Base-by-base conservation (phyloP, 306 rosid genomes). In the Arachis stenosperma region DNA sequence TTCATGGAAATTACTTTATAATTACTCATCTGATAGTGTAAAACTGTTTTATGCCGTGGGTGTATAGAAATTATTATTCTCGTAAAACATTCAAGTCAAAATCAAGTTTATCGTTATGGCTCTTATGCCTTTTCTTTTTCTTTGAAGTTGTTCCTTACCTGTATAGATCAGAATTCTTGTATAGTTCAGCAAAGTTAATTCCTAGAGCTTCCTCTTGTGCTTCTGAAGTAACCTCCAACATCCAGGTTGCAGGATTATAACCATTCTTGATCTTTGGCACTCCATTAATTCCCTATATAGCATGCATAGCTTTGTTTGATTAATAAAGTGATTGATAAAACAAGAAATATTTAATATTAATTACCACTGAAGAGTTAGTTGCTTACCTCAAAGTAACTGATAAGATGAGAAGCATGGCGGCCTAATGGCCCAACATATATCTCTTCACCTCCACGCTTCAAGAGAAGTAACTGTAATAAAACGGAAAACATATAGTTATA, bases 211-310 rank as follows among this genome's bases (percentile, higher is more conserved):
- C 78, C 80, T 90, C 98, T 71, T 87, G 89, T 14, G 84, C 85
- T 65, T 86, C 83, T 75, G 98, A 89, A 70, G 93, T 87, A 70
- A 89, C 79, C 79, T 93, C 97, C 84, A 93, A 71, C 97, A 90
- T 90, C 98, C 98, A 93, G 42, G 98, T 90, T n/a, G 98, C 97
- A 77, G 98, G 98, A 77, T 93, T 93, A 68, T 87, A 86, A 5
- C 93, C 90, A 60, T 85, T 89, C 75, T 80, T 90, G 40, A 89
- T 90, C 78, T 87, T 89, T 41, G 92, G 86, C 60, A 90, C 92
- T 54, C 93, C 96, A 68, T 84, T 67, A 53, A 93, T 79, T 86
- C 74, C 92, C 98, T 93, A 76, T 41, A 82, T 54, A 51, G 69
- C 74, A 52, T 60, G 71, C 48, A n/a, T 53, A n/a, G 5, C 46